Base-by-base conservation (phyloP, 2,329 filamentous ascomycete genomes). In the Chaetomium globosum region DNA sequence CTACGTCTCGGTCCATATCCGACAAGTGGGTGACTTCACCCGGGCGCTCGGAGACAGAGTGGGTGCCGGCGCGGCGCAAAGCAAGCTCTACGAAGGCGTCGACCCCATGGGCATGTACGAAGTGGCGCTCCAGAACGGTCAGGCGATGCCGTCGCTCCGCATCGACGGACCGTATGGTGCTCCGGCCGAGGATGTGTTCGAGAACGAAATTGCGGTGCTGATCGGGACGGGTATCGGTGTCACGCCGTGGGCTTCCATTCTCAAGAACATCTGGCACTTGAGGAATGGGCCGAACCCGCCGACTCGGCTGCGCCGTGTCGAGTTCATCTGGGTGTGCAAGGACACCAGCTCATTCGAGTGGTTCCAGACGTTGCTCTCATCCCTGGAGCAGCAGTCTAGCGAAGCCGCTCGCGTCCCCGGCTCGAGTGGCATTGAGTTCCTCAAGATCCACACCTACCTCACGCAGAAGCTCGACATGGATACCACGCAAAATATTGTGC, bases 281-380 rank as follows among this genome's bases (percentile, higher is more conserved):
- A 92, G 95, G 68, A 89, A 95, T 69, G 87, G 89, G 19, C 93
- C 94, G 8, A 95, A 97, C 80, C 92, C 93, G 28, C 93, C 94
- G 1, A 88, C 87, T 58, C 91, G 94, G 74, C 88, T 99, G 55
- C 91, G 93, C 66, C 90, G 95, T 77, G 94, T 99, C 36, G 95
- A 99, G 77, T 99, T 99, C 79, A 96, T 99, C 81, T 99, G 95
- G 95, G 89, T 98, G 59, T 97, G 94, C 85, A 95, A 91, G 77
- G 93, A 97, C 74, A 97, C 93, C 0, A 90, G 87, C 39, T 97
- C 93, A 0, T 99, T 99, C 74, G 95, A 98, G 80, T 99, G 95
- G 95, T 98, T 99, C 83, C 95, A 99, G 77, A 93, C 91, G 1
- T 87, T 99, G 0, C 85, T 99, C 19, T 91, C 91, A 0, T 96